Conservation (phyloP, 148 eudicot species). For the Bassia scoparia region DNA sequence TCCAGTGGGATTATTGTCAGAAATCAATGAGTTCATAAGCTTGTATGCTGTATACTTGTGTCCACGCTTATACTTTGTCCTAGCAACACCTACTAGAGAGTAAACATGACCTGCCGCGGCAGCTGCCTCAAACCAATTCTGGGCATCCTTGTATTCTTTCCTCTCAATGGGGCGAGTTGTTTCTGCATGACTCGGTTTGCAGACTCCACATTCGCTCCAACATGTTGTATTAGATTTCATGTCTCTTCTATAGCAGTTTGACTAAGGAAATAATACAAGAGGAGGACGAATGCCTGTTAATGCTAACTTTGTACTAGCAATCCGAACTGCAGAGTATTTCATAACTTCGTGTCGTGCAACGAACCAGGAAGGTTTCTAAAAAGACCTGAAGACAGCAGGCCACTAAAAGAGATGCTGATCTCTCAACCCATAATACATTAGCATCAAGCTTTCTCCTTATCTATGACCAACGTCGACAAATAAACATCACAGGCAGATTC, state of each 20-base stretch:
- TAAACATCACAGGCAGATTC: constrained; percentile 57
- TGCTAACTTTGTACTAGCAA: constrained; percentile 49
- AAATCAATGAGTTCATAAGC: constrained; percentile 50
- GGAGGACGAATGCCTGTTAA: constrained; percentile 59
- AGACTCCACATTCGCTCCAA: constrained; percentile 66
- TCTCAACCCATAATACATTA: constrained; percentile 80
- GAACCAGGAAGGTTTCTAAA: constrained; percentile 69
- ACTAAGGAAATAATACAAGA: constrained; percentile 66
- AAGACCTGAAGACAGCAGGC: constrained; percentile 74
- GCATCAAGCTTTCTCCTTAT: constrained; percentile 54
- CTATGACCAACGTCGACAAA: constrained; percentile 54
- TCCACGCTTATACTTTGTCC: constrained; percentile 71
- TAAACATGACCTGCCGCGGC: constrained; percentile 70
- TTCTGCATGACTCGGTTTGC: constrained; percentile 64
- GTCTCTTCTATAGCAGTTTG: constrained; percentile 71
- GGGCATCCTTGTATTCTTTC: constrained; percentile 70
- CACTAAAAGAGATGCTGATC: constrained; percentile 65
- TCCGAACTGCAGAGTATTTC: constrained; percentile 50
- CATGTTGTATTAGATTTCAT: constrained; percentile 49
- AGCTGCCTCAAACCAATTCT: constrained; percentile 65
- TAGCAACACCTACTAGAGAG: constrained; percentile 72
- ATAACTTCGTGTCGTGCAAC: constrained; percentile 46
- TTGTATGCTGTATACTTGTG: constrained; percentile 71
- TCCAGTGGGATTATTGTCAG: constrained; percentile 57
- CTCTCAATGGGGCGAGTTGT: constrained; percentile 72